Percentiles rank a stretch among this genome's conserved stretches.
Conservation (phyloP, 768 basidiomycete genomes). For the Thelephora aurantiotincta region DNA sequence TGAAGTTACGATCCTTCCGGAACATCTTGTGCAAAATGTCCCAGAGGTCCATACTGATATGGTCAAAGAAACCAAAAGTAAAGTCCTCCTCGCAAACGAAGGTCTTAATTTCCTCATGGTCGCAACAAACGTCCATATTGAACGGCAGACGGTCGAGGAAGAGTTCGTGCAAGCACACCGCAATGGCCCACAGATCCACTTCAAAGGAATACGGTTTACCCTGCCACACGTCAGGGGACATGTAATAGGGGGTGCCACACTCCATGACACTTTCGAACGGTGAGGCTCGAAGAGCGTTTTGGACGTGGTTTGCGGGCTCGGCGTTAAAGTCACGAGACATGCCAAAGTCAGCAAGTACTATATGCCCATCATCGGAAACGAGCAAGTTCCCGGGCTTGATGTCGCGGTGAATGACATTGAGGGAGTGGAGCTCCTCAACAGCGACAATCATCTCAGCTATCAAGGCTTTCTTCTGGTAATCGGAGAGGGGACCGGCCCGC, state of each 20-base stretch:
- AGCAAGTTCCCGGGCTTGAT: constrained; percentile 11
- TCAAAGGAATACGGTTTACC: constrained; percentile 28
- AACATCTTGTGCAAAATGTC: too few relatives aligned
- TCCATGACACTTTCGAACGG: neutral
- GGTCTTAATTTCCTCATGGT: neutral
- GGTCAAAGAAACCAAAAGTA: too few relatives aligned
- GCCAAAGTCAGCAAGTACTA: constrained; percentile 11
- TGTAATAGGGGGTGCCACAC: constrained; percentile 33
- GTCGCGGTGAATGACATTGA: constrained; percentile 7
- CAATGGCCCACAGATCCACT: constrained; percentile 32
- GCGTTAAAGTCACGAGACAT: neutral
- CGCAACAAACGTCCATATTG: neutral
- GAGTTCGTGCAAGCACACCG: constrained; percentile 21
- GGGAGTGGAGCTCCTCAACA: neutral
- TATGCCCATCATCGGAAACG: constrained; percentile 5
- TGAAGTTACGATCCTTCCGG: too few relatives aligned
- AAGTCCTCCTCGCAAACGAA: too few relatives aligned
- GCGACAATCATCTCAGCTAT: constrained; percentile 2
- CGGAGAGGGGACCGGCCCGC: too few relatives aligned
- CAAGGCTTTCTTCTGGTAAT: too few relatives aligned
- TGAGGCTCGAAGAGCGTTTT: neutral
- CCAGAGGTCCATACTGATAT: too few relatives aligned
- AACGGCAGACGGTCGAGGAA: constrained; percentile 7
- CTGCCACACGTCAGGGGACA: constrained; percentile 31
- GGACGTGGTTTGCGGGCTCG: too few relatives aligned